Conservation (phyloP, 371 early-diverging fungal species). For the Apophysomyces trapeziformis region DNA sequence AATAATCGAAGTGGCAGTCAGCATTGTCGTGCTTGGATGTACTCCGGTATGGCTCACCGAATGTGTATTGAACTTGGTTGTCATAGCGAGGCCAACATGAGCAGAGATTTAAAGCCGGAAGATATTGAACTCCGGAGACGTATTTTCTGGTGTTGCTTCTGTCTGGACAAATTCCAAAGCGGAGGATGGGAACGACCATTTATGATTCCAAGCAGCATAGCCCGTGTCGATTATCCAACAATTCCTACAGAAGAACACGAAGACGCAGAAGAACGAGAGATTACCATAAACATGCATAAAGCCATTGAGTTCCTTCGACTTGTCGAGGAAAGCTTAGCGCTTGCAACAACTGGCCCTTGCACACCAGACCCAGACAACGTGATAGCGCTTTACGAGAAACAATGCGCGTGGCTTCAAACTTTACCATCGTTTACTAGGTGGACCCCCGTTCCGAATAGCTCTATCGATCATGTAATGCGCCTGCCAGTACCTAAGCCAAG, state of each 20-base stretch:
- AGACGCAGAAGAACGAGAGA: slow-evolving; percentile 17
- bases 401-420: slow-evolving; percentile 18
- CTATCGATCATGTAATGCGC: slow-evolving; percentile 29
- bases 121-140: slow-evolving; percentile 34
- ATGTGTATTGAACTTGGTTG: slow-evolving; percentile 21
- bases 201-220: slow-evolving; percentile 27
- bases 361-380: slow-evolving; percentile 5
- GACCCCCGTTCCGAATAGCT: slow-evolving; percentile 27
- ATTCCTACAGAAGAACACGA: not conserved
- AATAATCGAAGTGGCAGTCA: slow-evolving; percentile 20
- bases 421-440: slow-evolving; percentile 33
- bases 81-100: slow-evolving; percentile 13
- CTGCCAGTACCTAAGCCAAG: slow-evolving; percentile 28
- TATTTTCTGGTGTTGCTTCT: slow-evolving; percentile 39
- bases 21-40: slow-evolving; percentile 24
- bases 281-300: slow-evolving; percentile 5
- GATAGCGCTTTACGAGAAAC: slow-evolving; percentile 9
- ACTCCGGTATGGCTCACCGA: slow-evolving; percentile 21
- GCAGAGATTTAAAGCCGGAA: slow-evolving; percentile 12
- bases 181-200: slow-evolving; percentile 40
- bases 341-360: slow-evolving; percentile 1
- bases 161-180: slow-evolving; percentile 40
- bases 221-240: slow-evolving; percentile 14
- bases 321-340: slow-evolving; percentile 12
- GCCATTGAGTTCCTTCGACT: slow-evolving; percentile 16